Base-by-base conservation (phyloP, 495 filamentous ascomycete genomes). In the Penicillium waksmanii region DNA sequence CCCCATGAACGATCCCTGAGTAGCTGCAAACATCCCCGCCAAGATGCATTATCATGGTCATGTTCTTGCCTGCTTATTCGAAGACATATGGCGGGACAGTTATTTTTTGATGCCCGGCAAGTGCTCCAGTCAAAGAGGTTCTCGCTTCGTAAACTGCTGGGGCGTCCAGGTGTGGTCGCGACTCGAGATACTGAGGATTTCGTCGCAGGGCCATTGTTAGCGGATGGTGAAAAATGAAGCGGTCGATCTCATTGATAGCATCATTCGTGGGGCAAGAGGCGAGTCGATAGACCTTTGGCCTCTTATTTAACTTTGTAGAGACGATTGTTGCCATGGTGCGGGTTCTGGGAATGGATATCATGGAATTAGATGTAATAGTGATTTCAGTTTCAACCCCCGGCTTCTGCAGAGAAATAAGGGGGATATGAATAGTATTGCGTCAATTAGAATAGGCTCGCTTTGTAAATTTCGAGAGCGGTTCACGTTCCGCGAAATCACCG, bases 1-100 rank as follows among this genome's bases (percentile, higher is more conserved):
- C 94, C 8, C 93, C 94, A 67, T 97, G 94, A 5, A 97, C 79
- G 53, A 96, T 89, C 7, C 92, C 93, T 25, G 88, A 86, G 66
- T 98, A 91, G 9, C 92, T 94, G 67, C 89, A 96, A 21, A 96
- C 73, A 61, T 90, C 85, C 3, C 77, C 69, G 8, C 92, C 93
- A 2, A 96, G 79, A 68, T 94, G 93, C 33, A 84, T 80, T 18
- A 97, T 83, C 17, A 87, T 83, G 3, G 92, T 83, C 33, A 91
- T 73, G 35, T 74, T 77, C 73, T 87, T 89, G 15, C 91, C 91
- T 18, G 77, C 81, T 33, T 92, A 85, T 33, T 74, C 78, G 78
- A 89, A 98, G 6, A 84, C 80, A 19, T 88, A 79, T 3, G 94
- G 94, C 12, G 92, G 93, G 1, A 94, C 89, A 12, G 84, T 85